Base-by-base conservation (phyloP, 228 moss, liverwort and hornwort genomes). In the Sphagnum magellanicum region DNA sequence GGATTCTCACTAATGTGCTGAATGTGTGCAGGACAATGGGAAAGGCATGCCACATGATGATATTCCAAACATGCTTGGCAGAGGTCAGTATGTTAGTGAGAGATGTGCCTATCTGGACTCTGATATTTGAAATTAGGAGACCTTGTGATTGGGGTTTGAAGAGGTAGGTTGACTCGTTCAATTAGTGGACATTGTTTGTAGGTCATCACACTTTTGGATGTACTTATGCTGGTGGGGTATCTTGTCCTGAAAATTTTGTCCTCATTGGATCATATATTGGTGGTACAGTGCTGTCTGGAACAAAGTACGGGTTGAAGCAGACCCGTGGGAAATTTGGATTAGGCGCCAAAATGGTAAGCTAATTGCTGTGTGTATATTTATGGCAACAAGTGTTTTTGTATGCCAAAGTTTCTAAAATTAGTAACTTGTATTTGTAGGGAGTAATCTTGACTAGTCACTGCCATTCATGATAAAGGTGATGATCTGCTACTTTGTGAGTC, bases 1-100 rank as follows among this genome's bases (percentile, higher is more conserved):
- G 32, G 32, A 32, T 32, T 32, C 32, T 32, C 32, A 32, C 32
- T 32, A 32, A 32, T 32, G 32, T 32, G 63, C 66, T 70, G 63
- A 69, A 74, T 63, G 51, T 50, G 66, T 70, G 57, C 88, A 96
- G 93, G 96, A 96, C 67, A 96, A 96, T 77, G 96, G 96, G 71
- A 91, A 76, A 82, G 96, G 96, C 48, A 96, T 96, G 96, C 63
- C 91, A 70, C 93, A 96, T 78, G 96, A 91, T 72, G 96, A 97
- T 66, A 97, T 97, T 80, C 96, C 96, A 65, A 81, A 97, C 75
- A 93, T 97, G 96, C 88, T 97, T 81, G 96, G 96, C n/a, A 81
- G 91, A 85, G 96, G 96, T 97, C 63, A 71, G 79, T 71, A 63
- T 32, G 32, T 32, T 32, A 32, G 32, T 32, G 32, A 32, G 46